These are phyloP conservation scores for Berkeleyomyces basicola DNA, from an alignment of 2,329 filamentous ascomycete species.

Conservation along the genomic window DNA sequence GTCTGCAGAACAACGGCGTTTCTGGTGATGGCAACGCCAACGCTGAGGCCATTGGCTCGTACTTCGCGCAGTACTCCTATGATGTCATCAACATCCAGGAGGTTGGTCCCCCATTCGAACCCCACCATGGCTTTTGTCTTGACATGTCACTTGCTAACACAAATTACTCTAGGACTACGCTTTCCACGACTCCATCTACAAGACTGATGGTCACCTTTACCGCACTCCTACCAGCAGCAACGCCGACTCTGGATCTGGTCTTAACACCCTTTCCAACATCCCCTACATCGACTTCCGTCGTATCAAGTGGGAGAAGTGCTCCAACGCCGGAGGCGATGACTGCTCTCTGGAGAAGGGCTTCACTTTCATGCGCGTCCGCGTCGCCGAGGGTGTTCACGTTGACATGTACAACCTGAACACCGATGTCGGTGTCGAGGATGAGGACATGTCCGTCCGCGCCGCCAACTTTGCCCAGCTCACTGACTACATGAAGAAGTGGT, in stretches of 20 bases:
- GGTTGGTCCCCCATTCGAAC: slow-evolving; percentile 20
- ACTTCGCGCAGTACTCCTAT: slow-evolving; percentile 39
- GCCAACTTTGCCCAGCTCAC: slow-evolving; percentile 43
- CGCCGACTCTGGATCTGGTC: slow-evolving; percentile 43
- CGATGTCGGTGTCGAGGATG: slow-evolving; percentile 41
- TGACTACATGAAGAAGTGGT: slow-evolving; percentile 38
- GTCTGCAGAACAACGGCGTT: slow-evolving; percentile 42
- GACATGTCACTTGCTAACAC: not conserved
- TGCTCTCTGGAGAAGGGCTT: slow-evolving; percentile 56
- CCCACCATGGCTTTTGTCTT: not conserved
- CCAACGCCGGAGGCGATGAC: slow-evolving; percentile 36
- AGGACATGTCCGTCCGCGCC: slow-evolving; percentile 38
- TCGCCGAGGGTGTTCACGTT: slow-evolving; percentile 33
- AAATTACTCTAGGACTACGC: slow-evolving; percentile 38
- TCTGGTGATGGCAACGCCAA: slow-evolving; percentile 45
- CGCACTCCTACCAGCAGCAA: slow-evolving; percentile 49
- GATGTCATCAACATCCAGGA: slow-evolving; percentile 51
- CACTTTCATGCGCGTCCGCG: slow-evolving; percentile 43
- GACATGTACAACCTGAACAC: slow-evolving; percentile 52
- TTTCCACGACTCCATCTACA: slow-evolving; percentile 47
- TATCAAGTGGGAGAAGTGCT: slow-evolving; percentile 43
- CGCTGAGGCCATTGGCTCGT: slow-evolving; percentile 36
- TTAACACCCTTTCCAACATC: slow-evolving; percentile 47
- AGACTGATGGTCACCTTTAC: slow-evolving; percentile 39
- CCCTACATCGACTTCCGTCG: slow-evolving; percentile 39